A percentile compares a stretch with the other conserved stretches of the same genome.
Evolutionary conservation across 1,284 basidiomycete species (phyloP).

Genomic region (Exobasidium cylindrosporum): DNA sequence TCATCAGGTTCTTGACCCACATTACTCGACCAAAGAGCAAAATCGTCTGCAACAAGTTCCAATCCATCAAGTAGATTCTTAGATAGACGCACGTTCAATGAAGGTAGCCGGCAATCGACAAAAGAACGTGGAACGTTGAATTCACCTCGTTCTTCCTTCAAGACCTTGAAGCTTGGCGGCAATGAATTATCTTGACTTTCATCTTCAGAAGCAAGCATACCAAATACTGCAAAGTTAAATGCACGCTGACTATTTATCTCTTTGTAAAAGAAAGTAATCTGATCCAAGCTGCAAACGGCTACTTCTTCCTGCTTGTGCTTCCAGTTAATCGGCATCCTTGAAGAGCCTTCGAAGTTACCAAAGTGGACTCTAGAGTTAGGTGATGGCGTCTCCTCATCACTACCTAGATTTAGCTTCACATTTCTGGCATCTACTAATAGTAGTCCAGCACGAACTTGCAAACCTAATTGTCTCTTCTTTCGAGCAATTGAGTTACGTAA

Average conservation of each 20-base stretch:
- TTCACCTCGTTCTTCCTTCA: neutral
- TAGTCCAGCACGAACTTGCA: constrained; percentile 29
- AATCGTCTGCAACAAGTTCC: constrained; percentile 41
- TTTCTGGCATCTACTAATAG: constrained; percentile 25
- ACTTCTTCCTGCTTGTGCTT: neutral
- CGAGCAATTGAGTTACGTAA: neutral
- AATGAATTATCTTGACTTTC: constrained; percentile 5
- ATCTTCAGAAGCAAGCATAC: neutral
- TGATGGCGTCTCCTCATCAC: neutral
- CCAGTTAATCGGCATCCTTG: neutral
- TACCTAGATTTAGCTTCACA: neutral
- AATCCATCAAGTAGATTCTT: constrained; percentile 37
- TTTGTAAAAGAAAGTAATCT: constrained; percentile 6
- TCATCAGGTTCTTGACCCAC: constrained; percentile 20
- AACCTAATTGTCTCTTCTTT: constrained; percentile 15
- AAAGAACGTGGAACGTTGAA: constrained; percentile 2
- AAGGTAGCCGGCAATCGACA: constrained; percentile 24
- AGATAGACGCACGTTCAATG: constrained; percentile 23
- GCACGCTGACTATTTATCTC: neutral
- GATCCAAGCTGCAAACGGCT: neutral
- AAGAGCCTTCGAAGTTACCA: neutral
- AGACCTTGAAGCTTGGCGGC: neutral
- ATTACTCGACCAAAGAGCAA: constrained; percentile 27
- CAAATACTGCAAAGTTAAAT: neutral
- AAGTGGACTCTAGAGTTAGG: neutral